These are phyloP conservation scores for Aspergillus wentii DNA, from an alignment of 495 filamentous ascomycete species.

Conservation along the genomic window DNA sequence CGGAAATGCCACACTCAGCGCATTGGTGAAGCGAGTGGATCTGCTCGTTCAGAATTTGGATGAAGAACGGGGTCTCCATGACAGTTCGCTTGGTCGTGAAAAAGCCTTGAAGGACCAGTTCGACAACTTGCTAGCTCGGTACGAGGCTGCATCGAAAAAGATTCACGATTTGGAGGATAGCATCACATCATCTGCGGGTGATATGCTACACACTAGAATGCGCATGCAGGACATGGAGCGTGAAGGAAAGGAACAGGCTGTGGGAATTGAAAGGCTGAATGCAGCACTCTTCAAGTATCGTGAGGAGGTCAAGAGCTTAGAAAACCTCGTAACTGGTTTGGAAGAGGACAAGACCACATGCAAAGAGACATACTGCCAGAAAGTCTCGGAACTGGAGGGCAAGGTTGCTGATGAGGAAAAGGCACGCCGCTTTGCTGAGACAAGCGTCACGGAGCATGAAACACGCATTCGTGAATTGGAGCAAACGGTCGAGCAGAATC, in stretches of 20 bases:
- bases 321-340: constrained; percentile 53
- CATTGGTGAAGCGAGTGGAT: constrained; percentile 29
- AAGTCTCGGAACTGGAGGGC: constrained; percentile 36
- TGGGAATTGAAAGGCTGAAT: constrained; percentile 56
- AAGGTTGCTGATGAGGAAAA: constrained; percentile 32
- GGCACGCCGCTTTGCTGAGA: constrained; percentile 32
- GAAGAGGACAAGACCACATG: constrained; percentile 48
- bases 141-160: constrained; percentile 36
- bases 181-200: constrained; percentile 51
- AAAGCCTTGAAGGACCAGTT: constrained; percentile 39
- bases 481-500: constrained; percentile 27
- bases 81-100: constrained; percentile 29
- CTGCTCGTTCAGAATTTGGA: constrained; percentile 31
- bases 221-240: constrained; percentile 44
- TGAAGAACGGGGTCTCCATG: constrained; percentile 23
- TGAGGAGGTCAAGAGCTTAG: constrained; percentile 57
- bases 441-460: constrained; percentile 25
- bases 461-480: constrained; percentile 38
- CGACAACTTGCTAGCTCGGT: constrained; percentile 31
- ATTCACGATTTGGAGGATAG: constrained; percentile 47
- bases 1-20: constrained; percentile 33
- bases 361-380: constrained; percentile 24
- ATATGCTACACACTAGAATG: constrained; percentile 42
- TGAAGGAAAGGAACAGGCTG: constrained; percentile 51
- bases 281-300: constrained; percentile 59